Evolutionary conservation across 257 asterid genomes (phyloP).

Genomic region (Nicotiana attenuata): DNA sequence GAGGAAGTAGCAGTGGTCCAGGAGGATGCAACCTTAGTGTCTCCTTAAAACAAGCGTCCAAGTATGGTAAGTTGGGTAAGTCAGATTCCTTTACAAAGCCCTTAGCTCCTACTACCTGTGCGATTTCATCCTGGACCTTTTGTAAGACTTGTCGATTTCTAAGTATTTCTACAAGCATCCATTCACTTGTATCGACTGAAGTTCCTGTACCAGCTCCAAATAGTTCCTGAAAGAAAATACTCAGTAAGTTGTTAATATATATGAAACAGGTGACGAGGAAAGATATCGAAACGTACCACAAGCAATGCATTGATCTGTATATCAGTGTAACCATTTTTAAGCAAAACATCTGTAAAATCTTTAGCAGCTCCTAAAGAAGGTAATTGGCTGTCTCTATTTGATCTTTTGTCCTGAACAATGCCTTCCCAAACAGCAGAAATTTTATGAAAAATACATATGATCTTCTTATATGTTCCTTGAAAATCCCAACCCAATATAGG

Average conservation of each 20-base stretch:
- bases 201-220: constrained; percentile 63
- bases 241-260: too few species aligned
- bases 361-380: background rate
- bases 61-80: constrained; percentile 37
- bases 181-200: constrained; percentile 45
- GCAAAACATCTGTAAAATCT: background rate
- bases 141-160: constrained; percentile 27
- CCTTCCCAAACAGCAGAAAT: background rate
- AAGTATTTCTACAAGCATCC: constrained; percentile 65
- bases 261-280: background rate
- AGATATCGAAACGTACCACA: background rate
- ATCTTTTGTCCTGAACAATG: background rate
- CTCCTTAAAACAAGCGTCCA: constrained; percentile 46
- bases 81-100: constrained; percentile 39
- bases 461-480: background rate
- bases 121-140: constrained; percentile 1
- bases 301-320: background rate
- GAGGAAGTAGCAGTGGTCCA: constrained; percentile 39
- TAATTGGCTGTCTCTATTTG: too few species aligned
- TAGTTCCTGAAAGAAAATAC: constrained; percentile 32
- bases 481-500: background rate
- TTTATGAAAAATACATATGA: background rate
- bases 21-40: constrained; percentile 44
- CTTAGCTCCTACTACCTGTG: constrained; percentile 26
- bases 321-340: background rate